Conservation (phyloP, 306 rosid genomes). For the Medicago arabica region DNA sequence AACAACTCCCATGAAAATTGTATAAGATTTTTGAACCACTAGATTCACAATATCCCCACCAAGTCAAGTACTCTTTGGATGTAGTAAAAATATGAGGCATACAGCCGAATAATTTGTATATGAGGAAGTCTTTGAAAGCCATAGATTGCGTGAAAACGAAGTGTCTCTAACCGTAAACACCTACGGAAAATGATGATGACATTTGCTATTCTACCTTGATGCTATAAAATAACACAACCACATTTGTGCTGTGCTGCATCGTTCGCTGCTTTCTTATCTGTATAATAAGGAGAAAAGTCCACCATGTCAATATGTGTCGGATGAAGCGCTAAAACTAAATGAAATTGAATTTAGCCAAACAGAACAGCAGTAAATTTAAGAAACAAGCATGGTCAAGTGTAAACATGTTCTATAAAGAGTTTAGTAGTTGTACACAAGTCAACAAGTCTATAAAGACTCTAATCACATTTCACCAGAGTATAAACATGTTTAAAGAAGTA, state of each 20-base stretch:
- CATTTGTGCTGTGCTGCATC: slow-evolving; percentile 65
- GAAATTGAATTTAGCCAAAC: slow-evolving; percentile 7
- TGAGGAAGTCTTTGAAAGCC: slow-evolving; percentile 37
- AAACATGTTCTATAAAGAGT: background rate
- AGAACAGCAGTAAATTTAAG: slow-evolving; percentile 7
- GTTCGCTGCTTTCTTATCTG: slow-evolving; percentile 78
- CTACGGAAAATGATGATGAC: slow-evolving; percentile 48
- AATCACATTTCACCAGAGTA: too few species aligned
- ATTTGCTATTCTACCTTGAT: slow-evolving; percentile 39
- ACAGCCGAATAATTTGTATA: slow-evolving; percentile 39
- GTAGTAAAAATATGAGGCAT: slow-evolving; percentile 28
- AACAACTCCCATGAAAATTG: slow-evolving; percentile 37
- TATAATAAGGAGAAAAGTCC: slow-evolving; percentile 21
- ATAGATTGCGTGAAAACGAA: slow-evolving; percentile 26
- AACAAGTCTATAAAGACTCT: too few species aligned
- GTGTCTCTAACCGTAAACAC: slow-evolving; percentile 38
- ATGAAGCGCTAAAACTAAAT: slow-evolving; percentile 19
- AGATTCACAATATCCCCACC: background rate
- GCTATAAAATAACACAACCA: slow-evolving; percentile 76
- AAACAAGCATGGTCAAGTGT: background rate
- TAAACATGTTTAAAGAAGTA: too few species aligned
- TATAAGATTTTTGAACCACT: slow-evolving; percentile 37
- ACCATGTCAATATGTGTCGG: slow-evolving; percentile 21
- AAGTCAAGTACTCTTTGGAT: slow-evolving; percentile 37
- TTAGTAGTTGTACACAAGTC: too few species aligned